A percentile compares a stretch with the other conserved stretches of the same genome.
Conservation (phyloP, 2,329 filamentous ascomycete species). For the Clarireedia hainanense region DNA sequence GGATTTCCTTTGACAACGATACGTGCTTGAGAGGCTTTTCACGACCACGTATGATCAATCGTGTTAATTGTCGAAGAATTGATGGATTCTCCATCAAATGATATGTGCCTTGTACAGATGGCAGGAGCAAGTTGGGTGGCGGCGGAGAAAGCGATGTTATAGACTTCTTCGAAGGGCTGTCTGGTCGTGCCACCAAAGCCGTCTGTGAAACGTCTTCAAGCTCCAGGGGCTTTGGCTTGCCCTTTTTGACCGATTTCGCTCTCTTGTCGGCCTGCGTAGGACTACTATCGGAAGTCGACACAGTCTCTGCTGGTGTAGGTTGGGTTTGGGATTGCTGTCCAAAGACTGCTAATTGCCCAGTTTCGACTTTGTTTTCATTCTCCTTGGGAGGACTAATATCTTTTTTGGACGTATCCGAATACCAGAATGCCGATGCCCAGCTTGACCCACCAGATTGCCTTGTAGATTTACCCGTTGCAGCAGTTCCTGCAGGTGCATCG, state of each 20-base stretch:
- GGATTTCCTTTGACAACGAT: constrained; percentile 58
- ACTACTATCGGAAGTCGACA: constrained; percentile 1
- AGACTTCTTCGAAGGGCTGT: constrained; percentile 14
- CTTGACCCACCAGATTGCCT: constrained; percentile 43
- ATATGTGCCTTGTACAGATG: constrained; percentile 63
- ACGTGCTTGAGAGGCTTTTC: constrained; percentile 61
- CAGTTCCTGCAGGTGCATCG: constrained; percentile 1
- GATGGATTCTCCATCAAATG: constrained; percentile 59
- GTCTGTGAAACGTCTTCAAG: constrained; percentile 16
- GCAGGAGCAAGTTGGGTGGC: constrained; percentile 57
- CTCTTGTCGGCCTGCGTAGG: constrained; percentile 17
- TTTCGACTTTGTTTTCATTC: constrained; percentile 10
- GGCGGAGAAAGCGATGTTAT: constrained; percentile 16
- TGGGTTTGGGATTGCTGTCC: constrained; percentile 49
- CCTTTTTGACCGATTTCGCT: constrained; percentile 19
- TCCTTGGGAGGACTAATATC: constrained; percentile 8
- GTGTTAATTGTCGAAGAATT: constrained; percentile 57
- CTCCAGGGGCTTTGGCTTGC: constrained; percentile 19
- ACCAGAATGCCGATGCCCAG: constrained; percentile 68
- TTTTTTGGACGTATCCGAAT: constrained; percentile 33
- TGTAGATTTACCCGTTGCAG: constrained; percentile 8
- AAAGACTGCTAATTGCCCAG: constrained; percentile 46
- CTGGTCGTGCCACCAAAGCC: constrained; percentile 6
- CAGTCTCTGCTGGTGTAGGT: constrained; percentile 23
- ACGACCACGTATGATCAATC: constrained; percentile 48